Conservation (phyloP, 2,329 filamentous ascomycete genomes). For the Cladosporium sp. region DNA sequence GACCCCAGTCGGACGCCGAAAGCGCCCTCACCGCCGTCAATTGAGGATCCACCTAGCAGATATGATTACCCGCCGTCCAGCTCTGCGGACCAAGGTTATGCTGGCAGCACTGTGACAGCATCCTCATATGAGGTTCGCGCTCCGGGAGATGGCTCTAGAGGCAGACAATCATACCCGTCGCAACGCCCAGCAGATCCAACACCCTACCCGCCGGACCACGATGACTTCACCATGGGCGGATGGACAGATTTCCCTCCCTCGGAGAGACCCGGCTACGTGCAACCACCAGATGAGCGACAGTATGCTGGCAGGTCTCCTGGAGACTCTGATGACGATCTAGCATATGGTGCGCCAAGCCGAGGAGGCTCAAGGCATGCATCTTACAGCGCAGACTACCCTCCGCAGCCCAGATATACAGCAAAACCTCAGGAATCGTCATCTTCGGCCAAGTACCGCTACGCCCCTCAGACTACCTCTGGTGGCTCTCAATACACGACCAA, state of each 20-base stretch:
- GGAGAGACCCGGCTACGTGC: constrained; percentile 44
- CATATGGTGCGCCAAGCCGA: constrained; percentile 32
- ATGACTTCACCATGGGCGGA: constrained; percentile 36
- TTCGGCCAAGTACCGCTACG: constrained; percentile 28
- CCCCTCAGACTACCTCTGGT: constrained; percentile 7
- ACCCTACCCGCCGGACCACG: constrained; percentile 34
- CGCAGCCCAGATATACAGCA: constrained; percentile 24
- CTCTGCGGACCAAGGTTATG: constrained; percentile 4
- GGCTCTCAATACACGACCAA: constrained; percentile 29
- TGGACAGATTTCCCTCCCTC: constrained; percentile 49
- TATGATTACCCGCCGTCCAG: constrained; percentile 12
- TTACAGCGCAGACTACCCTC: constrained; percentile 22
- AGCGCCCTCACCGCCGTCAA: constrained; percentile 11
- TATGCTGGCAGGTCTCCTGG: constrained; percentile 21
- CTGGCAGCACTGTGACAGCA: constrained; percentile 8
- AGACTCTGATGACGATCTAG: constrained; percentile 34
- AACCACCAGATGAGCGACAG: constrained; percentile 24
- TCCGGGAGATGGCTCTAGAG: constrained; percentile 29
- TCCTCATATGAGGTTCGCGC: constrained; percentile 44
- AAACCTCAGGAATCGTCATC: constrained; percentile 21
- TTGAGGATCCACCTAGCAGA: constrained; percentile 16
- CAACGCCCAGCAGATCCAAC: constrained; percentile 18
- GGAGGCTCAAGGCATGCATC: constrained; percentile 23
- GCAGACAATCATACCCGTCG: constrained; percentile 25
- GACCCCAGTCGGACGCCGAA: constrained; percentile 9